phyloP scores from a whole-genome alignment of 768 basidiomycete species.

The Gautieria morchelliformis region DNA sequence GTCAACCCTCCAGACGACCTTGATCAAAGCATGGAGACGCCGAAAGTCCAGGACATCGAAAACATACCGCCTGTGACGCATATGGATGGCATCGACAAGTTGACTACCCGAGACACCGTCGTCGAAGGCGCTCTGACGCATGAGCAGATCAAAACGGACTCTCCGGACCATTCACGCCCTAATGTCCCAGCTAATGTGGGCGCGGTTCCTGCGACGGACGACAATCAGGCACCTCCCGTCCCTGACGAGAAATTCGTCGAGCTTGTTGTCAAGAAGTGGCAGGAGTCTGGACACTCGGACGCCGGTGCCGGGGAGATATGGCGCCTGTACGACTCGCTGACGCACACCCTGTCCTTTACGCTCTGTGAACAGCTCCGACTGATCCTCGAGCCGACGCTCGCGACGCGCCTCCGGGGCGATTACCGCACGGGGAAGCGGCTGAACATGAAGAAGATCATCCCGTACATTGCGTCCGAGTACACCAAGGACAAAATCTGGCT shows the following conservation, averaged over 20 bases:
- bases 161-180: neutral
- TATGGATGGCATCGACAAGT: neutral
- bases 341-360: conserved; percentile 81
- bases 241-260: conserved; percentile 28
- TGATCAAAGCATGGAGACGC: conserved; percentile 10
- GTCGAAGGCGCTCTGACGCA: neutral
- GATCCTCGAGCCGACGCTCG: conserved; percentile 89
- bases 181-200: neutral
- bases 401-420: conserved; percentile 91
- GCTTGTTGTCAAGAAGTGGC: conserved; percentile 50
- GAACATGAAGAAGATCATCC: conserved; percentile 98
- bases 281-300: conserved; percentile 45
- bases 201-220: no score
- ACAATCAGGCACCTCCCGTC: conserved; percentile 24
- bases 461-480: conserved; percentile 96
- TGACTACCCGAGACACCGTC: neutral
- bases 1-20: conserved; percentile 10
- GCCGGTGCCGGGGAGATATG: conserved; percentile 68
- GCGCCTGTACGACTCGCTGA: conserved; percentile 84
- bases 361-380: conserved; percentile 96
- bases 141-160: neutral
- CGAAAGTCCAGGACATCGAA: neutral
- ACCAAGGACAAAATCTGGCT: conserved; percentile 99
- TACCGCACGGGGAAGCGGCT: conserved; percentile 95
- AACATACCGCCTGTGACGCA: neutral